phyloP scores from a whole-genome alignment of 2,329 filamentous ascomycete genomes.

The Cytospora piceae region DNA sequence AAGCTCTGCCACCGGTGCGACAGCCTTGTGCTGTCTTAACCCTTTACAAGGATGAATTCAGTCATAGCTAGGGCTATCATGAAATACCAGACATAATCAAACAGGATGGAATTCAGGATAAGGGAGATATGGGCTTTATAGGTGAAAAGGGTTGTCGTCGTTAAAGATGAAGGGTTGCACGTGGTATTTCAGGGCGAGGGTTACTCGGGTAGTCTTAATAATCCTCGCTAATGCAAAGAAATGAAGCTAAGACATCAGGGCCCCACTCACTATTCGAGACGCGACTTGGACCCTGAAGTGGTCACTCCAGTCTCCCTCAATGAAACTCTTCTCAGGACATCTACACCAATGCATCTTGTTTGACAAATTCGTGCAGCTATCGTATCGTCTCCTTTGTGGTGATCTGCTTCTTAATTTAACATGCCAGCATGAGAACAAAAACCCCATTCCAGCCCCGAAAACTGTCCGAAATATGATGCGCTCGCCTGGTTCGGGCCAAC shows the following conservation, averaged over 20 bases:
- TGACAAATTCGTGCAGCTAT: neutral
- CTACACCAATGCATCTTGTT: neutral
- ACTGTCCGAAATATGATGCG: constrained; percentile 28
- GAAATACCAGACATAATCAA: too few relatives aligned
- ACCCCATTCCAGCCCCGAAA: constrained; percentile 9
- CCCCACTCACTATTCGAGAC: constrained; percentile 1
- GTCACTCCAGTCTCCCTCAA: neutral
- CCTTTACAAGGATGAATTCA: too few relatives aligned
- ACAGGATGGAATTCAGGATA: too few relatives aligned
- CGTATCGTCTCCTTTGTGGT: neutral
- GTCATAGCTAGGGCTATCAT: too few relatives aligned
- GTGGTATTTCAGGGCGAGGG: neutral
- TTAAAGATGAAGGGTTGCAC: neutral
- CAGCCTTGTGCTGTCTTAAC: too few relatives aligned
- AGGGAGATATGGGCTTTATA: too few relatives aligned
- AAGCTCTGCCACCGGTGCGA: neutral
- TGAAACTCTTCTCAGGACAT: neutral
- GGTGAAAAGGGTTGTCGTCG: neutral
- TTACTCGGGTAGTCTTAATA: neutral
- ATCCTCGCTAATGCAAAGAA: constrained; percentile 12
- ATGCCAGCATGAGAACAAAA: constrained; percentile 26
- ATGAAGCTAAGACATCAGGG: constrained; percentile 17
- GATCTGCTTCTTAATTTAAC: neutral
- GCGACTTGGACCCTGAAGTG: constrained; percentile 2
- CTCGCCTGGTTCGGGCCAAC: constrained; percentile 25